phyloP scores from a whole-genome alignment of 192 early-diverging fungal genomes.

The Rhizoclosmatium sp. region DNA sequence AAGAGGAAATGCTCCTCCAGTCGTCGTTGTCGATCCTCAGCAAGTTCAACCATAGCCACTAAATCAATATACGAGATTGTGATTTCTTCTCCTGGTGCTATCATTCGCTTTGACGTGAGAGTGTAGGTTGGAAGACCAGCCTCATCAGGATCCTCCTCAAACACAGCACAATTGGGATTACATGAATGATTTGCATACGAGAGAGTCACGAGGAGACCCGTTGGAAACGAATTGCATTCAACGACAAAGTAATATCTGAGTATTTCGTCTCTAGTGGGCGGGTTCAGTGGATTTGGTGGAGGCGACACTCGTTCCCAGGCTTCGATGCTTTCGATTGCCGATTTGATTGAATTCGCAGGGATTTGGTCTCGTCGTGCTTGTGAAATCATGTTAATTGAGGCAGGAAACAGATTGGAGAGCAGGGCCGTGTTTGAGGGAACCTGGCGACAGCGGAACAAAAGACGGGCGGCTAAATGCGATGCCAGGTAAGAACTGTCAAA shows the following conservation, averaged over 20 bases:
- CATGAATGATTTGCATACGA: conserved; percentile 38
- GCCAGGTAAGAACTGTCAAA: not conserved
- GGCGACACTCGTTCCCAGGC: not conserved
- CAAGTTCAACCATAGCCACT: conserved; percentile 28
- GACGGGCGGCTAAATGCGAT: not conserved
- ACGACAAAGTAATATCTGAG: conserved; percentile 37
- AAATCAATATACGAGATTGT: conserved; percentile 41
- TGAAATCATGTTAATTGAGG: not conserved
- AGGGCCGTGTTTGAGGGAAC: not conserved
- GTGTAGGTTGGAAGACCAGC: not conserved
- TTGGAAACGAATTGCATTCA: conserved; percentile 44
- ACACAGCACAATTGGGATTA: conserved; percentile 33
- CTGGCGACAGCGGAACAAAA: not conserved
- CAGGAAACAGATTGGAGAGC: conserved; percentile 24
- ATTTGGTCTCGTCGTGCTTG: conserved; percentile 23
- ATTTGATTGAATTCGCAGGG: not conserved
- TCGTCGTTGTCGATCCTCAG: conserved; percentile 31
- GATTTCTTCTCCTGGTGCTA: conserved; percentile 32
- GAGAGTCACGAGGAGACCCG: conserved; percentile 26
- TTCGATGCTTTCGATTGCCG: not conserved
- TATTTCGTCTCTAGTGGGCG: not conserved
- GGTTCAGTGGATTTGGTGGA: not conserved
- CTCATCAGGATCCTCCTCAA: conserved; percentile 9
- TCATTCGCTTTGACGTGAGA: conserved; percentile 29
- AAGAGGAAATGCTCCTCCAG: conserved; percentile 41